Percentiles rank a stretch among this genome's conserved stretches.
These are phyloP conservation scores for Cyclocybe aegerita DNA, from an alignment of 768 basidiomycete genomes.

Conservation along the genomic window DNA sequence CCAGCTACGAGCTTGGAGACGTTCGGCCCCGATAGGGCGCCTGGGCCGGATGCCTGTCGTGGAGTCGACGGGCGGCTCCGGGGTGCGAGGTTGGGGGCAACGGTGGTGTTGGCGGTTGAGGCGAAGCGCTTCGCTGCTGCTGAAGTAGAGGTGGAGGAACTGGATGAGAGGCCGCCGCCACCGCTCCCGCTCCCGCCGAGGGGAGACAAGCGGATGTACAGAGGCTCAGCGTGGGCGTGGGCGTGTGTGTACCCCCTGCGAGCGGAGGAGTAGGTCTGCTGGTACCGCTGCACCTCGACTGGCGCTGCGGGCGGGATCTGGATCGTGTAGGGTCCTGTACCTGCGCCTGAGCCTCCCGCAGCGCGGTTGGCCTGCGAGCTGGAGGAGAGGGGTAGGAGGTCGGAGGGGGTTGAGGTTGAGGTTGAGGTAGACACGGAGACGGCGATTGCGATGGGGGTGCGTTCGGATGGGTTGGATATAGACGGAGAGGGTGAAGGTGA, in stretches of 20 bases:
- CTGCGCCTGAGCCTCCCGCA: neutral
- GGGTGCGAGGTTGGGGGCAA: too few relatives aligned
- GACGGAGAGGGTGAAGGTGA: conserved; percentile 8
- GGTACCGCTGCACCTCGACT: conserved; percentile 21
- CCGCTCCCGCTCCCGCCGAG: neutral
- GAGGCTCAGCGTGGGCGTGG: conserved; percentile 5
- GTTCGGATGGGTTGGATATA: neutral
- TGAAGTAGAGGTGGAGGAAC: conserved; percentile 3
- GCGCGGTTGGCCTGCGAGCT: conserved; percentile 5
- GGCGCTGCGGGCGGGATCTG: conserved; percentile 24
- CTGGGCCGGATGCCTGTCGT: neutral
- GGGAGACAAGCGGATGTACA: conserved; percentile 8
- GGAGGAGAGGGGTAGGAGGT: neutral
- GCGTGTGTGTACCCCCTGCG: neutral
- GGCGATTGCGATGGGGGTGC: too few relatives aligned
- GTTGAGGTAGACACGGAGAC: too few relatives aligned
- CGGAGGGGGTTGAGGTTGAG: too few relatives aligned
- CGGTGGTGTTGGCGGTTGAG: too few relatives aligned
- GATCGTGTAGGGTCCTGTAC: conserved; percentile 20
- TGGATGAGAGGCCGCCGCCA: neutral
- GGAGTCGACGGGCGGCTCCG: too few relatives aligned
- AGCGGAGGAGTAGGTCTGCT: conserved; percentile 2
- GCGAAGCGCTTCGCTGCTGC: too few relatives aligned
- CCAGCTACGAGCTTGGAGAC: conserved; percentile 53
- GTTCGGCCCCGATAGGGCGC: conserved; percentile 10